These are phyloP conservation scores for Eucalyptus albens DNA, from an alignment of 345 rosid genomes.

Conservation along the genomic window DNA sequence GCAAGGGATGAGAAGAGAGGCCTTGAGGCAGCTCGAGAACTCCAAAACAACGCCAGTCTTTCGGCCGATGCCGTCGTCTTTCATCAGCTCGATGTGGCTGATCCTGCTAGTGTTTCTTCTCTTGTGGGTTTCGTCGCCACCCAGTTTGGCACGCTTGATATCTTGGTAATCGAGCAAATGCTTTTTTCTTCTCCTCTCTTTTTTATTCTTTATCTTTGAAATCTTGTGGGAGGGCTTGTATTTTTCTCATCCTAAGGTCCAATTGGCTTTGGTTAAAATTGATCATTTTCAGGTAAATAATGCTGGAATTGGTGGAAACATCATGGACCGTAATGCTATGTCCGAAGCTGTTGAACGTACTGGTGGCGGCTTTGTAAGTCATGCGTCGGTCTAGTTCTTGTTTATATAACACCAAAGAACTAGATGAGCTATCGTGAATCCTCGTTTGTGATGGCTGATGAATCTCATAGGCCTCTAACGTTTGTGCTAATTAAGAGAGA, in stretches of 20 bases:
- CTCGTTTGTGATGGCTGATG: not conserved
- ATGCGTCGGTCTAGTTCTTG: not conserved
- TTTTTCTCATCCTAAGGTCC: not conserved
- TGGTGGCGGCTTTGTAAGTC: not conserved
- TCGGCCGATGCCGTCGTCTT: not conserved
- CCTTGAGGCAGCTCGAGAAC: not conserved
- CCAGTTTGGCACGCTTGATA: slow-evolving; percentile 9
- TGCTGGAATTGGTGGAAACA: slow-evolving; percentile 13
- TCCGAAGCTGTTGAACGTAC: not conserved
- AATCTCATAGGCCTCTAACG: not conserved
- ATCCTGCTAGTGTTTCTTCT: slow-evolving; percentile 2
- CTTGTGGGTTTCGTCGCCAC: not conserved
- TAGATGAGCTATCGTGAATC: not conserved
- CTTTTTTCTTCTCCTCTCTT: not conserved
- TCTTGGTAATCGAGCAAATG: not conserved
- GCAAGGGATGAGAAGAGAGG: slow-evolving; percentile 12
- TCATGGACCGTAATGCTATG: not conserved
- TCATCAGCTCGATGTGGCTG: slow-evolving; percentile 10
- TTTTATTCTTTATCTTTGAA: not conserved
- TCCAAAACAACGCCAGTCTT: not conserved
- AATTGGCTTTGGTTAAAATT: not conserved
- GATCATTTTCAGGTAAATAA: slow-evolving; percentile 29
- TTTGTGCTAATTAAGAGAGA: not conserved
- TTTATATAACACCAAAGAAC: not conserved
- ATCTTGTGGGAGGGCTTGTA: not conserved